These are phyloP conservation scores for Drosera spatulata DNA, from an alignment of 179 eudicot species.

Conservation along the genomic window DNA sequence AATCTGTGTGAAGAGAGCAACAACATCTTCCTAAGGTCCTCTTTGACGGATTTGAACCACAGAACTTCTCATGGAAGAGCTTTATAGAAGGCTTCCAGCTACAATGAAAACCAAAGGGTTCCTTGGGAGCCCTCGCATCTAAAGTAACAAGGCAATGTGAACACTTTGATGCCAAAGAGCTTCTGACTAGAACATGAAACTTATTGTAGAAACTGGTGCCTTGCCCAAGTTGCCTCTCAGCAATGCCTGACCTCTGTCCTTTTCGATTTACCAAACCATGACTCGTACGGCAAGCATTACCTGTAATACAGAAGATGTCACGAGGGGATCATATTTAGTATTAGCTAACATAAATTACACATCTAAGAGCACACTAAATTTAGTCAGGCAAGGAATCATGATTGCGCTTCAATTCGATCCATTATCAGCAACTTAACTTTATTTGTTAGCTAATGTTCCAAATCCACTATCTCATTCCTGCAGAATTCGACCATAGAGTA, in stretches of 20 bases:
- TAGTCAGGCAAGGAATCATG: too few relatives aligned
- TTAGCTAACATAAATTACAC: too few relatives aligned
- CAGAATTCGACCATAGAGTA: too few relatives aligned
- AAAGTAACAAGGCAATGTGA: conserved; percentile 24
- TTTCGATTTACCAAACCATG: conserved; percentile 18
- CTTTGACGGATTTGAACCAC: conserved; percentile 13
- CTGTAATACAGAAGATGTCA: conserved; percentile 18
- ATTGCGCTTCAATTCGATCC: too few relatives aligned
- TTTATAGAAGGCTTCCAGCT: conserved; percentile 11
- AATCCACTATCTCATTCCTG: too few relatives aligned
- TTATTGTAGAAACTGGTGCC: conserved; percentile 10
- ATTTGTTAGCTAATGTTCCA: too few relatives aligned
- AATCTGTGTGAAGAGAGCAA: conserved; percentile 26
- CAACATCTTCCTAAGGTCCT: conserved; percentile 23
- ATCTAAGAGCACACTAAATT: too few relatives aligned
- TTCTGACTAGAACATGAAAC: conserved; percentile 21
- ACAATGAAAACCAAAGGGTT: conserved; percentile 8
- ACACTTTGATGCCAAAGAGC: conserved; percentile 23
- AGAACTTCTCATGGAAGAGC: conserved; percentile 15
- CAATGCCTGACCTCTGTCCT: conserved; percentile 25
- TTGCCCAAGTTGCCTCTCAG: conserved; percentile 23
- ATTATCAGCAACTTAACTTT: too few relatives aligned
- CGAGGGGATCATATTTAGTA: too few relatives aligned
- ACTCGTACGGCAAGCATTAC: conserved; percentile 25
- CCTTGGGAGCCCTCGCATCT: conserved; percentile 17